phyloP scores from a whole-genome alignment of 495 filamentous ascomycete species.

The Aspergillus nidulans region DNA sequence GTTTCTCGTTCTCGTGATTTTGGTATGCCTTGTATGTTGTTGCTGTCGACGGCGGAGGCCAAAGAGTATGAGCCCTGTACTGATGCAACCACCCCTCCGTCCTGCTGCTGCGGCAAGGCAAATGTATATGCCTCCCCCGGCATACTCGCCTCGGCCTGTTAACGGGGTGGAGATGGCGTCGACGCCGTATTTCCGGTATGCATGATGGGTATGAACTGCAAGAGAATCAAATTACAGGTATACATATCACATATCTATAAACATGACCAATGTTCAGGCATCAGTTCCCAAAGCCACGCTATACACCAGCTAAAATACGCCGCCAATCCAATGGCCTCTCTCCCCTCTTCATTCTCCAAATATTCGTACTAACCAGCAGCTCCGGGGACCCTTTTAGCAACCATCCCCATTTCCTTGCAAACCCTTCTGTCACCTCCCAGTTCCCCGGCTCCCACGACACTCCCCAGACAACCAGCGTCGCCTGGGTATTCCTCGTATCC shows the following conservation, averaged over 20 bases:
- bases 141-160: neutral
- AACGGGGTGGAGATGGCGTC: neutral
- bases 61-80: neutral
- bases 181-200: neutral
- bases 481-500: conserved; percentile 24
- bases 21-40: conserved; percentile 49
- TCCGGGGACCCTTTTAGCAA: conserved; percentile 21
- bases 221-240: too few relatives aligned
- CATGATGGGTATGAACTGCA: neutral
- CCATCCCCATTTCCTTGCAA: conserved; percentile 28
- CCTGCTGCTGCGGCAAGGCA: neutral
- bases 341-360: conserved; percentile 19
- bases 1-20: conserved; percentile 53
- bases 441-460: conserved; percentile 22
- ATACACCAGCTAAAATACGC: neutral
- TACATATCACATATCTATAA: too few relatives aligned
- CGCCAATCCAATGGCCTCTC: conserved; percentile 9
- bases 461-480: conserved; percentile 31
- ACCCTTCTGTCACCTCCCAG: conserved; percentile 30
- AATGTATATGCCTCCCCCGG: neutral
- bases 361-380: conserved; percentile 20
- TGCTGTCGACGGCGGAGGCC: conserved; percentile 23
- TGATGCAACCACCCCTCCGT: neutral
- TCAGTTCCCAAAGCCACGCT: too few relatives aligned
- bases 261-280: too few relatives aligned